Evolutionary conservation across 306 rosid genomes (phyloP).

Genomic region (Sophora flavescens): DNA sequence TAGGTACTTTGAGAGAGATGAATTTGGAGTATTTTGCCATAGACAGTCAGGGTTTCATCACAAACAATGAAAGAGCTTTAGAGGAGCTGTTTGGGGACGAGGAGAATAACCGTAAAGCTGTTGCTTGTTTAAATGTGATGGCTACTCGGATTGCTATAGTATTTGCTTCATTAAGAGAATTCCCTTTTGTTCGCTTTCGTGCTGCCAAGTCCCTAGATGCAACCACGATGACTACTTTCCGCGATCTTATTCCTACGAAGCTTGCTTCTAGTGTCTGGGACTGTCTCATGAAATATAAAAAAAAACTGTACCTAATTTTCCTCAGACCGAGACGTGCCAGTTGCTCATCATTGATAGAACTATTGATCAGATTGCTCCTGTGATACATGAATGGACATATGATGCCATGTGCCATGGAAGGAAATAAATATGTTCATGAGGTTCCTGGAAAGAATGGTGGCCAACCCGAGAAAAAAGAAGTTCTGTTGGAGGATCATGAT

Average conservation of each 20-base stretch:
- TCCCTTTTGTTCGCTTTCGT: slow-evolving; percentile 79
- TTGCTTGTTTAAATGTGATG: slow-evolving; percentile 79
- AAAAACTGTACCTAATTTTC: no score
- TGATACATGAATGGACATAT: no score
- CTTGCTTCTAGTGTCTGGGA: slow-evolving; percentile 98
- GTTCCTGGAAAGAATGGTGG: no score
- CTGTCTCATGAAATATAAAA: slow-evolving; percentile 79
- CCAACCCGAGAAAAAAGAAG: no score
- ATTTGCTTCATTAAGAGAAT: slow-evolving; percentile 96
- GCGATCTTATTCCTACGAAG: slow-evolving; percentile 92
- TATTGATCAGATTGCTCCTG: no score
- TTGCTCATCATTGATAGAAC: no score
- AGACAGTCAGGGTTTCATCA: slow-evolving; percentile 93
- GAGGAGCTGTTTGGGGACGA: slow-evolving; percentile 92
- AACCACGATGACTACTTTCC: slow-evolving; percentile 88
- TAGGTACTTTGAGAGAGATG: slow-evolving; percentile 95
- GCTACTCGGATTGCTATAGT: slow-evolving; percentile 88
- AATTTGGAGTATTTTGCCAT: slow-evolving; percentile 93
- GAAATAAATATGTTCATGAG: no score
- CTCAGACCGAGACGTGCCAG: no score
- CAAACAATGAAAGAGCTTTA: slow-evolving; percentile 89
- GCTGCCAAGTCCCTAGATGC: slow-evolving; percentile 98
- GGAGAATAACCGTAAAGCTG: slow-evolving; percentile 69
- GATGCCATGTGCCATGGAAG: no score
- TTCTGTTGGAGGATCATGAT: no score